Conservation (phyloP, 2,329 filamentous ascomycete species). For the Colletotrichum sidae region DNA sequence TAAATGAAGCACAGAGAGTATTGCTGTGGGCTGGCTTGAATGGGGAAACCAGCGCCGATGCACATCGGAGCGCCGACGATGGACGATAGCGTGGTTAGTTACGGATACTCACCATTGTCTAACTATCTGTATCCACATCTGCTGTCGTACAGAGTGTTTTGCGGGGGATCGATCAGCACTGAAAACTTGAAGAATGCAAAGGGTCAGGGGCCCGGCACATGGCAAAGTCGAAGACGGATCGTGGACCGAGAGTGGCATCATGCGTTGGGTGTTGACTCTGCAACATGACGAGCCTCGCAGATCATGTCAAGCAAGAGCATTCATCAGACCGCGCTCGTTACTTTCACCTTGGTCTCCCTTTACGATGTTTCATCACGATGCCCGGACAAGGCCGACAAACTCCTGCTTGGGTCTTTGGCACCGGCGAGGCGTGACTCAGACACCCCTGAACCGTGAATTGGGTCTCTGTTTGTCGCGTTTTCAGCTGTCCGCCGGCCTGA, state of each 20-base stretch:
- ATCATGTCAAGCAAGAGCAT: no score
- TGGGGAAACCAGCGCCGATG: conserved; percentile 21
- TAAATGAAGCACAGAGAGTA: background rate
- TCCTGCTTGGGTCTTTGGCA: no score
- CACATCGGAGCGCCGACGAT: conserved; percentile 10
- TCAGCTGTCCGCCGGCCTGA: no score
- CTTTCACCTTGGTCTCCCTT: no score
- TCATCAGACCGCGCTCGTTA: no score
- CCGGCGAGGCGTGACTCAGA: no score
- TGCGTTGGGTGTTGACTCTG: background rate
- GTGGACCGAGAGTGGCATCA: conserved; percentile 1
- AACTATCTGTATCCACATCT: no score
- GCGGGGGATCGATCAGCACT: conserved; percentile 20
- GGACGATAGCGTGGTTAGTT: background rate
- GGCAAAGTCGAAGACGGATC: conserved; percentile 2
- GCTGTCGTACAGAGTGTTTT: background rate
- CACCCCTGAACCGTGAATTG: no score
- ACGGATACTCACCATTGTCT: no score
- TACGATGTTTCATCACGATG: no score
- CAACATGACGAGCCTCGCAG: background rate
- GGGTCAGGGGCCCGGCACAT: conserved; percentile 4
- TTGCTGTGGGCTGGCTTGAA: conserved; percentile 8
- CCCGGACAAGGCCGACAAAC: no score
- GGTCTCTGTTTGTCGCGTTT: no score
- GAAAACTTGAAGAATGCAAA: background rate